Evolutionary conservation across 495 filamentous ascomycete species (phyloP).

Genomic region (Podospora tetraspora): DNA sequence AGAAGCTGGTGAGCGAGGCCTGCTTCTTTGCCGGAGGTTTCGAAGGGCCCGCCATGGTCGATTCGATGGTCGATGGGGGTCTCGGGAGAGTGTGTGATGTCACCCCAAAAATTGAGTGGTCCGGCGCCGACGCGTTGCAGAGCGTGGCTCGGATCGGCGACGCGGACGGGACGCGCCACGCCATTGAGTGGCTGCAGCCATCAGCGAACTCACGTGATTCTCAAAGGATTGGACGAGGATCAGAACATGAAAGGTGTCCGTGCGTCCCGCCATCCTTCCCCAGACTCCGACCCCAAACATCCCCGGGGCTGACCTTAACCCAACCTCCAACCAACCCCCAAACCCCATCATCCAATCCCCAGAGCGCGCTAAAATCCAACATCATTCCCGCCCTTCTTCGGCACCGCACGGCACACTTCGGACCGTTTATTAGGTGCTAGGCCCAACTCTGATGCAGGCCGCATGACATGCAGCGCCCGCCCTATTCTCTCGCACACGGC

Average conservation of each 20-base stretch:
- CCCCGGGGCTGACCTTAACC: too few species aligned
- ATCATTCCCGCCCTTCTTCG: not conserved
- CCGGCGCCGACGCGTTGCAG: not conserved
- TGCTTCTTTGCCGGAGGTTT: slow-evolving; percentile 56
- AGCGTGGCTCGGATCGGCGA: slow-evolving; percentile 2
- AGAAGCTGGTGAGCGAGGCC: slow-evolving; percentile 81
- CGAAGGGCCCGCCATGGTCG: slow-evolving; percentile 34
- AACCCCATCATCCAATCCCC: not conserved
- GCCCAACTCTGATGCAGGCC: not conserved
- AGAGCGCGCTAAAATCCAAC: not conserved
- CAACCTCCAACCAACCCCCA: too few species aligned
- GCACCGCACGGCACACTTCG: not conserved
- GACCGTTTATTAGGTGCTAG: not conserved
- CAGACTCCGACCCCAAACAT: not conserved
- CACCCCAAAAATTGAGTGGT: slow-evolving; percentile 13
- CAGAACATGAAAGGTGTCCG: not conserved
- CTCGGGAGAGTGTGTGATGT: slow-evolving; percentile 18
- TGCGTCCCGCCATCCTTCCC: not conserved
- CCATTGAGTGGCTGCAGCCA: slow-evolving; percentile 14
- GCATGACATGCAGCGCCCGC: not conserved
- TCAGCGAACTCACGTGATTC: slow-evolving; percentile 7
- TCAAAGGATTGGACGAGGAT: not conserved
- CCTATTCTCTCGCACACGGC: not conserved
- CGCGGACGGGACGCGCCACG: slow-evolving; percentile 10
- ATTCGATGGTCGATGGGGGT: not conserved